A percentile compares a stretch with the other conserved stretches of the same genome.
phyloP scores from a whole-genome alignment of 306 rosid species.

The Trichosanthes cucumerina region DNA sequence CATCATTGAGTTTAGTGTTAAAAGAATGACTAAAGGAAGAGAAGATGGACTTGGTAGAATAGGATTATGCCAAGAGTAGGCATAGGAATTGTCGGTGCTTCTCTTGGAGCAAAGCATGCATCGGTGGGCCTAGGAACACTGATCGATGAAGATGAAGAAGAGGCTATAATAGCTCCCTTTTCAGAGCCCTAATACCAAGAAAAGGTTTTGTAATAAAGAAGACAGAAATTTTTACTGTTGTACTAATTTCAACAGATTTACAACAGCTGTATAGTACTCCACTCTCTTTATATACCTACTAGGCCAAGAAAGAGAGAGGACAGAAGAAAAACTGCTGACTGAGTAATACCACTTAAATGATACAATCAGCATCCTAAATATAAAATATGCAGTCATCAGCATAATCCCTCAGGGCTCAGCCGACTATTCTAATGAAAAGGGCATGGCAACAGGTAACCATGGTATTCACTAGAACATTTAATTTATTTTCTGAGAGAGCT shows the following conservation, averaged over 20 bases:
- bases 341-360: not conserved
- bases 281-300: not conserved
- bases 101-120: not conserved
- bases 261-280: not conserved
- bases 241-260: not conserved
- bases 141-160: not conserved
- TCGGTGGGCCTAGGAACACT: not conserved
- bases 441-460: not conserved
- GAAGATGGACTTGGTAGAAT: not conserved
- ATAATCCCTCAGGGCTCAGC: not conserved
- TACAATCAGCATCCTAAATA: not conserved
- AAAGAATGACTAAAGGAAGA: not conserved
- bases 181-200: not conserved
- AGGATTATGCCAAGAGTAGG: not conserved
- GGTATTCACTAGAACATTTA: not conserved
- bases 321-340: not conserved
- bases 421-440: not conserved
- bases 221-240: not conserved
- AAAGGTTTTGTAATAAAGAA: not conserved
- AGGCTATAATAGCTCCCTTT: not conserved
- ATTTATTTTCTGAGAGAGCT: not conserved
- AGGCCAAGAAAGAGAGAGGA: not conserved
- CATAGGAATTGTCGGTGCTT: not conserved
- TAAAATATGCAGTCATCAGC: not conserved
- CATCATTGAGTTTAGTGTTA: not conserved